phyloP scores from a whole-genome alignment of 768 basidiomycete species.

The Russula abietina region DNA sequence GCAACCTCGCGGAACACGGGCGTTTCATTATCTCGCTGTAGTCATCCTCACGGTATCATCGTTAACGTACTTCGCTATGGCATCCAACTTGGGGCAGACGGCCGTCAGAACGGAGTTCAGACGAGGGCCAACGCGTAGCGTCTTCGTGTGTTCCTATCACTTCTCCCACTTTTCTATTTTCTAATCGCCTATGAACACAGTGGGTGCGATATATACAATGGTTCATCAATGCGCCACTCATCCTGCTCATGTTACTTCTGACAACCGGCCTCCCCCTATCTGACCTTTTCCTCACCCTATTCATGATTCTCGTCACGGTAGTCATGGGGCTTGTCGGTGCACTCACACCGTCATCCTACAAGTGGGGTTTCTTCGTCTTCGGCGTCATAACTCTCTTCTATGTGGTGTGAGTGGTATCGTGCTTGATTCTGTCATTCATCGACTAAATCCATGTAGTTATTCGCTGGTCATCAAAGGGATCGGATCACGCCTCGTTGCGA shows the following conservation, averaged over 20 bases:
- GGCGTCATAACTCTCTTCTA: slow-evolving; percentile 44
- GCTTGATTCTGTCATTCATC: slow-evolving; percentile 10
- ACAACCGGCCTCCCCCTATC: slow-evolving; percentile 44
- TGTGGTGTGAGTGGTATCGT: slow-evolving; percentile 37
- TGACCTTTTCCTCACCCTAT: slow-evolving; percentile 42
- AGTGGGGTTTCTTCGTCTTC: slow-evolving; percentile 48
- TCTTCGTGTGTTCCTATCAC: slow-evolving; percentile 37
- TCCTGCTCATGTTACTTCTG: slow-evolving; percentile 43
- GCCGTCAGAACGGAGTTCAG: slow-evolving; percentile 41
- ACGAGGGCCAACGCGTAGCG: slow-evolving; percentile 31
- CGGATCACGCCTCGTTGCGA: neutral
- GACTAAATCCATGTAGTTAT: slow-evolving; percentile 5
- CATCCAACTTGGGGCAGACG: slow-evolving; percentile 48
- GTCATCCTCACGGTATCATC: slow-evolving; percentile 43
- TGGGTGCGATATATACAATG: slow-evolving; percentile 52
- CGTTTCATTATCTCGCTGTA: slow-evolving; percentile 46
- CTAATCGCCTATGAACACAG: slow-evolving; percentile 24
- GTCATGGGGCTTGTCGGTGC: slow-evolving; percentile 45
- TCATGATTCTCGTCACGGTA: slow-evolving; percentile 45
- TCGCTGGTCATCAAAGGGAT: neutral
- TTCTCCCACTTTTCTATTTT: too few species aligned
- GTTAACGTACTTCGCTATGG: slow-evolving; percentile 51
- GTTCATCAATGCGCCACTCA: slow-evolving; percentile 50
- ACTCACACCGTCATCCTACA: slow-evolving; percentile 46
- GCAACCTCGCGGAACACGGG: slow-evolving; percentile 38